These are phyloP conservation scores for Aureobasidium vineae DNA, from an alignment of 2,329 filamentous ascomycete genomes.

Conservation along the genomic window DNA sequence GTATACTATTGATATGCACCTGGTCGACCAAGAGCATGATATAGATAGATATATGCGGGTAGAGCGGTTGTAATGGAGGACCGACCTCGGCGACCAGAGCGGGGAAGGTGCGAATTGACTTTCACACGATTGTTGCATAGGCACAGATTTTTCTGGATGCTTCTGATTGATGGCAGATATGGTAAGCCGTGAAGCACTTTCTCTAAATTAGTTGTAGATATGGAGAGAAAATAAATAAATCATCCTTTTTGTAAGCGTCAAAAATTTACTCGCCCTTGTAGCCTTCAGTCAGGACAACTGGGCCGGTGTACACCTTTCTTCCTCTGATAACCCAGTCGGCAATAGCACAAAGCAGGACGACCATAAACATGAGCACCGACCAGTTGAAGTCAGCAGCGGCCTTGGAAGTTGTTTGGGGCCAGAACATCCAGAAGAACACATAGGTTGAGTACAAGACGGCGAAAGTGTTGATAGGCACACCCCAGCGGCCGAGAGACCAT, in stretches of 20 bases:
- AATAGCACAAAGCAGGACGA: slow-evolving; percentile 26
- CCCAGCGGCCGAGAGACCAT: slow-evolving; percentile 42
- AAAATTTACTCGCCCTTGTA: slow-evolving; percentile 24
- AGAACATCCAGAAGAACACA: slow-evolving; percentile 43
- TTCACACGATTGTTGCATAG: background rate
- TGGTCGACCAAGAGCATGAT: background rate
- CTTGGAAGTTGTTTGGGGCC: slow-evolving; percentile 32
- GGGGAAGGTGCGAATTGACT: slow-evolving; percentile 6
- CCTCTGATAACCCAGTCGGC: slow-evolving; percentile 28
- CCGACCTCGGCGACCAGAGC: slow-evolving; percentile 7
- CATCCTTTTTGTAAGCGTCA: background rate
- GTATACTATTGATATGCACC: background rate
- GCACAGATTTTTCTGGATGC: background rate
- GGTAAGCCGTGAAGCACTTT: background rate
- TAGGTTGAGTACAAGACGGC: slow-evolving; percentile 39
- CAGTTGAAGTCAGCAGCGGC: slow-evolving; percentile 31
- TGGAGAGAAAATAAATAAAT: background rate
- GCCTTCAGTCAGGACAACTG: slow-evolving; percentile 28
- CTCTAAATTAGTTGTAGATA: background rate
- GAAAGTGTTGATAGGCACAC: slow-evolving; percentile 41
- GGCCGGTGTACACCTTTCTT: slow-evolving; percentile 29
- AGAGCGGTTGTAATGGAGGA: background rate
- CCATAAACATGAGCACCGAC: slow-evolving; percentile 30
- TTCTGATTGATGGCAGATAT: background rate
- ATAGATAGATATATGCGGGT: background rate